phyloP scores from a whole-genome alignment of 306 rosid species.

The Abrus pulchellus region DNA sequence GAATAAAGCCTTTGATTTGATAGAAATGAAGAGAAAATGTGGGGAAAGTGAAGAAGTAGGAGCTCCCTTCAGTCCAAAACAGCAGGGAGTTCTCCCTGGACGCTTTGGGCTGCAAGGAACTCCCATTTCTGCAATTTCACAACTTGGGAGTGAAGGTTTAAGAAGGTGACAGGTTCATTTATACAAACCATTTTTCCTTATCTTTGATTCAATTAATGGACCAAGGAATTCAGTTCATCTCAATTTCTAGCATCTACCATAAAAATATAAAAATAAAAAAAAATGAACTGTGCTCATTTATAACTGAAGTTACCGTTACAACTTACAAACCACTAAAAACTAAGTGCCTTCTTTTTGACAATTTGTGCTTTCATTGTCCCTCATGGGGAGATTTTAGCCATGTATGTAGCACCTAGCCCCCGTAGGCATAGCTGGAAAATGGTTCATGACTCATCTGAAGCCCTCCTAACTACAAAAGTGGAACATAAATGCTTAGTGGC shows the following conservation, averaged over 20 bases:
- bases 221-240: constrained; percentile 1
- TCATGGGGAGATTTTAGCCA: constrained; percentile 45
- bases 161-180: constrained; percentile 28
- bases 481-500: constrained; percentile 52
- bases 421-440: constrained; percentile 50
- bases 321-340: constrained; percentile 43
- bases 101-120: constrained; percentile 76
- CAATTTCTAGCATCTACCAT: constrained; percentile 30
- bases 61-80: constrained; percentile 94
- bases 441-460: constrained; percentile 47
- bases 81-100: neutral
- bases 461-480: constrained; percentile 42
- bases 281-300: constrained; percentile 38
- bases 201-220: constrained; percentile 29
- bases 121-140: constrained; percentile 70
- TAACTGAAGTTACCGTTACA: constrained; percentile 47
- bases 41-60: constrained; percentile 73
- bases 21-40: neutral
- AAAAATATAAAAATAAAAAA: neutral
- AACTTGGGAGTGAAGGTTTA: constrained; percentile 6
- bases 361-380: constrained; percentile 41
- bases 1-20: constrained; percentile 21
- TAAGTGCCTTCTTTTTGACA: constrained; percentile 42
- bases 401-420: constrained; percentile 39
- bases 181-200: constrained; percentile 26